Percentiles rank a stretch among this genome's conserved stretches.
phyloP scores from a whole-genome alignment of 148 eudicot species.

The Beta vulgaris region DNA sequence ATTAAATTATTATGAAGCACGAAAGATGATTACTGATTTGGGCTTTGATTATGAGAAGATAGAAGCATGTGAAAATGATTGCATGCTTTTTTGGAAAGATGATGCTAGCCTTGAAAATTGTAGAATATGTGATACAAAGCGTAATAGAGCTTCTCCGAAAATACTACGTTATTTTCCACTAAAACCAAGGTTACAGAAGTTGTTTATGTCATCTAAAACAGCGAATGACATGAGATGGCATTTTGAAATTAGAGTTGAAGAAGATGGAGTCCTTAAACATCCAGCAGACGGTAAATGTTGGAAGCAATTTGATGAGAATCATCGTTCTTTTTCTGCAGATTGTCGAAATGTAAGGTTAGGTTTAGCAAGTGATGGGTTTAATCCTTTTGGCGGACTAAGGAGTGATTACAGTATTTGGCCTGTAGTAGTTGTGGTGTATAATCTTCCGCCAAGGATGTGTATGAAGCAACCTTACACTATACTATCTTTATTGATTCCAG shows the following conservation, averaged over 20 bases:
- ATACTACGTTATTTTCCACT: constrained; percentile 22
- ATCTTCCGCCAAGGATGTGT: constrained; percentile 19
- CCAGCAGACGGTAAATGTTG: constrained; percentile 21
- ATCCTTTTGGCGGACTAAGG: constrained; percentile 16
- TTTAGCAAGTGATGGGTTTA: constrained; percentile 29
- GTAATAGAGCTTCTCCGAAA: not conserved
- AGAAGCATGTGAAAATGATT: not conserved
- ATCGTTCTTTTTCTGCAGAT: constrained; percentile 5
- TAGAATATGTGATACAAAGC: not conserved
- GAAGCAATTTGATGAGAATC: constrained; percentile 14
- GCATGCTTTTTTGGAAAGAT: constrained; percentile 11
- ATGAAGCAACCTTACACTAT: constrained; percentile 26
- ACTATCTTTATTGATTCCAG: constrained; percentile 25
- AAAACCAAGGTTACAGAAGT: constrained; percentile 5
- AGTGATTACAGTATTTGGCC: constrained; percentile 31
- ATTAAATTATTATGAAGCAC: not conserved
- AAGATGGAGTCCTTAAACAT: constrained; percentile 10
- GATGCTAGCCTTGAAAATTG: not conserved
- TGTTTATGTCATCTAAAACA: constrained; percentile 7
- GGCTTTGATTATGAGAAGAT: constrained; percentile 15
- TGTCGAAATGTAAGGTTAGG: constrained; percentile 20
- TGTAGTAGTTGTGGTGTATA: constrained; percentile 21
- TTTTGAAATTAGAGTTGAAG: not conserved
- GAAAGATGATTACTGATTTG: constrained; percentile 5
- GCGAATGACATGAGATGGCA: constrained; percentile 21